Percentiles rank a stretch among this genome's conserved stretches.
Evolutionary conservation across 2,329 filamentous ascomycete species (phyloP).

Genomic region (Coleophoma crateriformis): DNA sequence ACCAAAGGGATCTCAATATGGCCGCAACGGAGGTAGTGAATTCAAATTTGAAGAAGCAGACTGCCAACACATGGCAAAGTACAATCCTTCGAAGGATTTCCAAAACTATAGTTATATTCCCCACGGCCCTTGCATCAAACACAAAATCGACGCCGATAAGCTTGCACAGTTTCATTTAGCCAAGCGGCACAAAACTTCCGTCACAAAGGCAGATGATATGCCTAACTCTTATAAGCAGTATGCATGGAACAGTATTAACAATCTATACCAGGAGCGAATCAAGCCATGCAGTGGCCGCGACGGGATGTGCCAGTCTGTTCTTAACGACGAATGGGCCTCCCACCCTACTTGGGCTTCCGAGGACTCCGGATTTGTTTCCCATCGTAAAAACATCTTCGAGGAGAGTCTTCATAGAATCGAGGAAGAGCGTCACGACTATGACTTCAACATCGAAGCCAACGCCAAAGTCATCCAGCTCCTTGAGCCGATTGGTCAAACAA

Average conservation of each 20-base stretch:
- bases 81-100: too few relatives aligned
- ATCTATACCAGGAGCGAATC: slow-evolving; percentile 59
- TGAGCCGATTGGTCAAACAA: slow-evolving; percentile 87
- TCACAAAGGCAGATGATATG: not conserved
- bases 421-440: slow-evolving; percentile 96
- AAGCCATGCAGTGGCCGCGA: slow-evolving; percentile 92
- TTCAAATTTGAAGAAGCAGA: too few relatives aligned
- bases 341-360: slow-evolving; percentile 99
- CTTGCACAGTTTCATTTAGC: not conserved
- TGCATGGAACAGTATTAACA: slow-evolving; percentile 1
- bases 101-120: not conserved
- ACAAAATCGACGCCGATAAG: not conserved
- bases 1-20: too few relatives aligned
- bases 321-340: slow-evolving; percentile 98
- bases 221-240: too few relatives aligned
- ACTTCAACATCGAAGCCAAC: slow-evolving; percentile 96
- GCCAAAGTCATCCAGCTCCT: slow-evolving; percentile 92
- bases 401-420: slow-evolving; percentile 94
- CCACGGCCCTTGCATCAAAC: not conserved
- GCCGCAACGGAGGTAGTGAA: too few relatives aligned
- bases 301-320: slow-evolving; percentile 84
- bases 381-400: slow-evolving; percentile 93
- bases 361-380: slow-evolving; percentile 94
- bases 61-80: too few relatives aligned
- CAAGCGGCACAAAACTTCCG: not conserved